Conservation (phyloP, 441 rosid species). For the Gossypium lobatum region DNA sequence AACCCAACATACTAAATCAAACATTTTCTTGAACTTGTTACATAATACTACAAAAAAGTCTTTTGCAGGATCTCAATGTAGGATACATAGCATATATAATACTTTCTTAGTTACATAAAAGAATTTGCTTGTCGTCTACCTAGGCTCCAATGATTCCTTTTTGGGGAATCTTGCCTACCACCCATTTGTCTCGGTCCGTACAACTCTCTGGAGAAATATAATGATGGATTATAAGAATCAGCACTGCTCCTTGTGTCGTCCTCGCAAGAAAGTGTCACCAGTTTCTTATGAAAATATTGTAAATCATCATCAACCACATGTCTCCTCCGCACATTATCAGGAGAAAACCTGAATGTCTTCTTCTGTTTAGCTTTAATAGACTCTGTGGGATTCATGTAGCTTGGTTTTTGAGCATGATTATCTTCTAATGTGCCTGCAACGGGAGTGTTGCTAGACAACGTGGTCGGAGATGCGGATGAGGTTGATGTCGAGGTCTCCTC, state of each 20-base stretch:
- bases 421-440: conserved; percentile 29
- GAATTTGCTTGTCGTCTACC: neutral
- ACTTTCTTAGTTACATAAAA: neutral
- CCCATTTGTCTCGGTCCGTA: conserved; percentile 32
- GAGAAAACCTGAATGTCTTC: conserved; percentile 24
- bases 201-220: conserved; percentile 32
- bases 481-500: neutral
- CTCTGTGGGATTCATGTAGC: conserved; percentile 52
- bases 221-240: conserved; percentile 35
- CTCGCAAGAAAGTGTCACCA: conserved; percentile 30
- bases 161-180: conserved; percentile 26
- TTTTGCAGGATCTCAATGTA: neutral
- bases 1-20: neutral
- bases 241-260: conserved; percentile 32
- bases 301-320: conserved; percentile 28
- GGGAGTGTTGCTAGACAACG: conserved; percentile 22
- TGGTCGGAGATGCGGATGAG: conserved; percentile 17
- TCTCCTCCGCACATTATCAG: conserved; percentile 19
- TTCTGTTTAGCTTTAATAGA: conserved; percentile 53
- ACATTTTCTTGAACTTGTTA: neutral
- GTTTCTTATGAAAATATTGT: conserved; percentile 30
- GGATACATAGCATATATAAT: neutral
- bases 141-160: conserved; percentile 16
- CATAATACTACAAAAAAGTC: conserved; percentile 4
- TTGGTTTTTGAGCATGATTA: conserved; percentile 31